These are phyloP conservation scores for Opeltia flavorubescens DNA, from an alignment of 495 filamentous ascomycete species.

Conservation along the genomic window DNA sequence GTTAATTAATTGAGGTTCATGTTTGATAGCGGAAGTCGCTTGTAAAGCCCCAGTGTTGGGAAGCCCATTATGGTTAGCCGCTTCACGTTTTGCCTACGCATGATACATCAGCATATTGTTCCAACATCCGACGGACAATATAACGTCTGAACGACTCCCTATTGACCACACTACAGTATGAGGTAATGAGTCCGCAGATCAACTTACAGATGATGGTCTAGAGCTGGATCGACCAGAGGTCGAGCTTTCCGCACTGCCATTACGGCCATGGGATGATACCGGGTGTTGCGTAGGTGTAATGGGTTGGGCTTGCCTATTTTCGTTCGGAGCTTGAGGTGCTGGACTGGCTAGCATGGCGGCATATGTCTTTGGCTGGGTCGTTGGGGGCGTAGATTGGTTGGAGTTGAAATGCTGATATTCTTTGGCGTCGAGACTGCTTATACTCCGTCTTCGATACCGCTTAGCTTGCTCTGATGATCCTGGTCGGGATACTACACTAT, in stretches of 20 bases:
- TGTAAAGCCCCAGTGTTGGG: conserved; percentile 9
- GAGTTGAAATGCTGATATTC: conserved; percentile 26
- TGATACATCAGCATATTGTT: conserved; percentile 16
- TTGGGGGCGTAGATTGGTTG: conserved; percentile 10
- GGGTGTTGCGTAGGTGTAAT: conserved; percentile 23
- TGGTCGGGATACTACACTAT: conserved; percentile 34
- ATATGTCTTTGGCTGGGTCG: conserved; percentile 13
- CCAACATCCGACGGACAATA: not conserved
- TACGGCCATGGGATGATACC: conserved; percentile 41
- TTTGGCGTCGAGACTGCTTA: conserved; percentile 62
- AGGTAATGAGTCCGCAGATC: conserved; percentile 4
- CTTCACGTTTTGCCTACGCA: conserved; percentile 16
- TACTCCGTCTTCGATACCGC: conserved; percentile 67
- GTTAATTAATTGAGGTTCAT: conserved; percentile 44
- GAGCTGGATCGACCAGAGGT: conserved; percentile 31
- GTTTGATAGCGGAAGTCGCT: conserved; percentile 20
- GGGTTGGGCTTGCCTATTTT: conserved; percentile 1
- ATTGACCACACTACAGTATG: not conserved
- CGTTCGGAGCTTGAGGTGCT: conserved; percentile 11
- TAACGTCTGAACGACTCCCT: conserved; percentile 5
- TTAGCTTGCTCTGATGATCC: conserved; percentile 48
- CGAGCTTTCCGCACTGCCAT: conserved; percentile 42
- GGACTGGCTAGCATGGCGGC: conserved; percentile 14
- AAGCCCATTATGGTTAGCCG: not conserved
- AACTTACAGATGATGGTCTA: conserved; percentile 44